phyloP scores from a whole-genome alignment of 2,329 filamentous ascomycete genomes.

The Daldinia sp. region DNA sequence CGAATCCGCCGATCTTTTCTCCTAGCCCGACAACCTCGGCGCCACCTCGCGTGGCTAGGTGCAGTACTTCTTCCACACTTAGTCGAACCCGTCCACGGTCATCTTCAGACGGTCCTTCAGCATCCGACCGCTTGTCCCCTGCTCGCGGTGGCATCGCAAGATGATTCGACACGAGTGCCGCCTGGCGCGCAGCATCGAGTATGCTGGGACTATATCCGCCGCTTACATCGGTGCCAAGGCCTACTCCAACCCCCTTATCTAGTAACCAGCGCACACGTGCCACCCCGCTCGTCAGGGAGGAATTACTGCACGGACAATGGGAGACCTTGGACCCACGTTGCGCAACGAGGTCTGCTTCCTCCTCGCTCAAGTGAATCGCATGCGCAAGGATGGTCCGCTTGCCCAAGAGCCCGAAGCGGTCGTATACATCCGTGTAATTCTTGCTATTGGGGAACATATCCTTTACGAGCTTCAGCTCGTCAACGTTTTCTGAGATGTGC shows the following conservation, averaged over 20 bases:
- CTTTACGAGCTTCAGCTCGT: slow-evolving; percentile 78
- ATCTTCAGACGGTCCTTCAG: background rate
- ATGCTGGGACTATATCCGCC: slow-evolving; percentile 88
- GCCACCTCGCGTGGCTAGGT: slow-evolving; percentile 88
- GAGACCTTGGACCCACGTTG: slow-evolving; percentile 73
- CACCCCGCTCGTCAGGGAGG: slow-evolving; percentile 81
- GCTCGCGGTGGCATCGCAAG: slow-evolving; percentile 64
- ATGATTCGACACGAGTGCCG: slow-evolving; percentile 81
- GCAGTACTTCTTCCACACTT: slow-evolving; percentile 86
- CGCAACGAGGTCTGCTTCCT: slow-evolving; percentile 75
- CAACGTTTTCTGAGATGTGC: slow-evolving; percentile 86
- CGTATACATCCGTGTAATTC: slow-evolving; percentile 84
- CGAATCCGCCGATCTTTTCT: slow-evolving; percentile 81
- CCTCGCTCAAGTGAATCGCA: slow-evolving; percentile 78
- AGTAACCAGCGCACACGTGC: slow-evolving; percentile 81
- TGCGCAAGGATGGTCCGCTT: slow-evolving; percentile 85
- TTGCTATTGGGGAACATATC: slow-evolving; percentile 73
- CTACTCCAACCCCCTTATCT: slow-evolving; percentile 80
- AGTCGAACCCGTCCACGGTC: slow-evolving; percentile 70
- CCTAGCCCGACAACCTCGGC: slow-evolving; percentile 83
- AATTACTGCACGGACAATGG: slow-evolving; percentile 92
- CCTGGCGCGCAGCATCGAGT: slow-evolving; percentile 85
- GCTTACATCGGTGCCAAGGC: slow-evolving; percentile 90
- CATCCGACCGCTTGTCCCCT: background rate
- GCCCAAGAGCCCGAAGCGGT: slow-evolving; percentile 76